Evolutionary conservation across 2,329 filamentous ascomycete species (phyloP), one percentile per base, ranked within the genome.

Genomic region (Aquanectria penicillioides): DNA sequence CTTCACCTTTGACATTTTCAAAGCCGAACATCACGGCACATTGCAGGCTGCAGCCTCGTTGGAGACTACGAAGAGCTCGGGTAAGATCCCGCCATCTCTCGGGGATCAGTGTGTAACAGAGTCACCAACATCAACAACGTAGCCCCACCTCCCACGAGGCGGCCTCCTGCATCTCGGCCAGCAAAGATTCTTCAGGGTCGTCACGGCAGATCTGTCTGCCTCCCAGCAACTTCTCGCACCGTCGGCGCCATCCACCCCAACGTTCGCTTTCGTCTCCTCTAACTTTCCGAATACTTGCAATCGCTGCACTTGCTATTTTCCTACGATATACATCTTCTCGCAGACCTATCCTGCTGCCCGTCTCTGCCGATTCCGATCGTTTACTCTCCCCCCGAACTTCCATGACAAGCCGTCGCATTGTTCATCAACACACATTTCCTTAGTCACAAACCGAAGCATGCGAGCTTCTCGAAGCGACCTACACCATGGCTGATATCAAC

Each of bases 401-500:
- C n/a, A 61, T 63, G 44, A 49, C 44, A 58, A 52, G 17, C 33
- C 47, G 44, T 57, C 47, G 20, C 20, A 38, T 26, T 31, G 26
- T 18, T 47, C 44, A 17, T 25, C 44, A 47, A 31, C 38, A 57
- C 29, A 54, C 50, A 56, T 46, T 37, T 41, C 33, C 25, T 51
- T 54, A 31, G 17, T 29, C 48, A 23, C 49, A 25, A 47, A 56
- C 23, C 47, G 47, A 62, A 68, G 68, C 34, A 71, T 71, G 69
- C 53, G 53, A 51, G 48, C 53, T 58, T 34, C 33, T 38, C 38
- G 20, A 51, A 29, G 20, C 46, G 40, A 29, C 31, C 59, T 40
- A 61, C 55, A 74, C 57, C 49, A 82, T 81, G 80, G 73, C 74
- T 43, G 69, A 73, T 37, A 55, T 71, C 36, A 70, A 73, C 36